Percentiles rank a stretch among this genome's conserved stretches.
These are phyloP conservation scores for Flaveria sonorensis DNA, from an alignment of 129 eudicot genomes.

Conservation along the genomic window DNA sequence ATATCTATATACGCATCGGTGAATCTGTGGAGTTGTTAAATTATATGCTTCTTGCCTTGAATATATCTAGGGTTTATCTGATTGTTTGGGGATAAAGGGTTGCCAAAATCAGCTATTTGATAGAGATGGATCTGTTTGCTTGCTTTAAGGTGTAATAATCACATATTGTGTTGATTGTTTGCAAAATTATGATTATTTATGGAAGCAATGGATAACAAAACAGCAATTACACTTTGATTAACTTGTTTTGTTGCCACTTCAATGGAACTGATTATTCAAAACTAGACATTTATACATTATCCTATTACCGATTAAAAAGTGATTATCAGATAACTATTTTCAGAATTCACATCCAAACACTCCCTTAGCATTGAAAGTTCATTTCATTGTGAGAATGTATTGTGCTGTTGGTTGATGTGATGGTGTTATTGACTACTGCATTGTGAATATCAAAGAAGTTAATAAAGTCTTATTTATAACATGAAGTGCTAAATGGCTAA, in stretches of 20 bases:
- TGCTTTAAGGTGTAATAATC: not conserved
- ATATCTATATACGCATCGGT: not conserved
- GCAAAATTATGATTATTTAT: not conserved
- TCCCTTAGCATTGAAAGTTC: not conserved
- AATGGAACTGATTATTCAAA: not conserved
- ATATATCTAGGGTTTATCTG: not conserved
- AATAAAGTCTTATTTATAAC: not conserved
- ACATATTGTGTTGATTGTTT: not conserved
- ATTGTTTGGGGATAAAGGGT: not conserved
- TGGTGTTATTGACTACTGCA: not conserved
- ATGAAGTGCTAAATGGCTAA: not conserved
- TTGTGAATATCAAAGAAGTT: not conserved
- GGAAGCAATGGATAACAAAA: not conserved
- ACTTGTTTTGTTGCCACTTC: not conserved
- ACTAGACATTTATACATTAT: not conserved
- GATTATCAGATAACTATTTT: not conserved
- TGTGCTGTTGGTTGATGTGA: not conserved
- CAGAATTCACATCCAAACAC: not conserved
- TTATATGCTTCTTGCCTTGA: slow-evolving; percentile 8
- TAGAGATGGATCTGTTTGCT: slow-evolving; percentile 7
- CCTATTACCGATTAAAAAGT: not conserved
- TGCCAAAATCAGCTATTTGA: not conserved
- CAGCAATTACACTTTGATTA: not conserved
- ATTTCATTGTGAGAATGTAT: not conserved
- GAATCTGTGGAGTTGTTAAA: not conserved